Base-by-base conservation (phyloP, 164 flowering plant species). In the Taxillus chinensis region DNA sequence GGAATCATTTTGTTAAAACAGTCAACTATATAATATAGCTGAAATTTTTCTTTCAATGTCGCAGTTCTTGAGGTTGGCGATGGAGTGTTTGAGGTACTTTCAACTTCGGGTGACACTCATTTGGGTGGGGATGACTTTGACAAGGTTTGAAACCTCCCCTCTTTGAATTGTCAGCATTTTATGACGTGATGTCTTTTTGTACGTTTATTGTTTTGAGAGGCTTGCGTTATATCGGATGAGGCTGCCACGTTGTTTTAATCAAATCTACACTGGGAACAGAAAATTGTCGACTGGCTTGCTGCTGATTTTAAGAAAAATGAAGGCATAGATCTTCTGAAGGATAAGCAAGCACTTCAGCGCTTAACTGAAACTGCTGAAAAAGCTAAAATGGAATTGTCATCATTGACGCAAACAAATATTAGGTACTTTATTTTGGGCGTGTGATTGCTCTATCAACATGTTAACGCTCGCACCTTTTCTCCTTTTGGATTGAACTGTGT, bases 91-190 rank as follows among this genome's bases (percentile, higher is more conserved):
- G 95, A 88, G 73, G 95, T 86, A 66, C 77, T 88, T 9, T 86
- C 90, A 46, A 88, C 90, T 9, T 86, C 91, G n/a, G 88, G 95
- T 10, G 95, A 88, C 66, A 83, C 92, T 9, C 95, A 86, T 71
- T 73, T 86, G 71, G 96, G 90, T 57, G 92, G 96, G 70, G 92
- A 89, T 75, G 96, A 89, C 67, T 89, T 89, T 71, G 93, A 89
- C 62, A 89, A 89, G 91, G 96, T 89, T 50, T 49, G 69, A 5
- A 14, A 5, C 56, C 56, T 53, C 14, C 14, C 37, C 14, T 14
- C 14, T 3, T 53, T 7, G 27, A 27, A 27, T 27, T 27, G 27
- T 27, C 27, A 27, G 27, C 27, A 27, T 27, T 27, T 27, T 27
- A 27, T 27, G 27, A 27, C 27, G 0, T 27, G 27, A 27, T 27